A percentile compares a stretch with the other conserved stretches of the same genome.
phyloP scores from a whole-genome alignment of 306 rosid species.

The Vigna trinervia region DNA sequence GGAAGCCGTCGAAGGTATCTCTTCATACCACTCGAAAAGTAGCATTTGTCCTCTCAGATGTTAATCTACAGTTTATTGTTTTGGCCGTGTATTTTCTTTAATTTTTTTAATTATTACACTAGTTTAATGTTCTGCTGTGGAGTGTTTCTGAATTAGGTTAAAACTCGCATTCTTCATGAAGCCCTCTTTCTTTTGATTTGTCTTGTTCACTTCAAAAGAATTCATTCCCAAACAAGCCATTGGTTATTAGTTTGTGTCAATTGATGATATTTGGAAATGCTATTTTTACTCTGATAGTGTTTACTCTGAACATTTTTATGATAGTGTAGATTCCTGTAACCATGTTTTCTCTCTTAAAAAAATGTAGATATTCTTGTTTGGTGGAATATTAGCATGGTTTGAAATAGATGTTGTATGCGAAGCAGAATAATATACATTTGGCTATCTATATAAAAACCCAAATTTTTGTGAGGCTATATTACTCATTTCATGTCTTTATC shows the following conservation, averaged over 20 bases:
- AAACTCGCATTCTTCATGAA: background rate
- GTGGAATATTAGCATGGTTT: background rate
- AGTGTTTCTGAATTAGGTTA: background rate
- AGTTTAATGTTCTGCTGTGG: background rate
- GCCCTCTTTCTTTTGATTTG: background rate
- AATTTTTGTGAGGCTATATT: background rate
- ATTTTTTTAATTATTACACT: background rate
- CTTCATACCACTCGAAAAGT: no score
- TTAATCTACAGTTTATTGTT: background rate
- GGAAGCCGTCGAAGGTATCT: slow-evolving; percentile 76
- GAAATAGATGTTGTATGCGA: background rate
- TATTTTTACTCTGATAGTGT: background rate
- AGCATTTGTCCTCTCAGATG: background rate
- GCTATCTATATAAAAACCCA: background rate
- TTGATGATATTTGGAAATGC: no score
- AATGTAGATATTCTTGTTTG: background rate
- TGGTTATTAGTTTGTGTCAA: background rate
- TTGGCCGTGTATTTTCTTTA: background rate
- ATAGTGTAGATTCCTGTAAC: no score
- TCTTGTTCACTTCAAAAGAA: background rate
- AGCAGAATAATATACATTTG: background rate
- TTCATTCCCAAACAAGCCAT: background rate
- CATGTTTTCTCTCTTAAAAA: background rate
- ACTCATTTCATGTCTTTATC: background rate
- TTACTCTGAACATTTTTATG: background rate